phyloP scores from a whole-genome alignment of 169 alveolate species.

The Neospora caninum region DNA sequence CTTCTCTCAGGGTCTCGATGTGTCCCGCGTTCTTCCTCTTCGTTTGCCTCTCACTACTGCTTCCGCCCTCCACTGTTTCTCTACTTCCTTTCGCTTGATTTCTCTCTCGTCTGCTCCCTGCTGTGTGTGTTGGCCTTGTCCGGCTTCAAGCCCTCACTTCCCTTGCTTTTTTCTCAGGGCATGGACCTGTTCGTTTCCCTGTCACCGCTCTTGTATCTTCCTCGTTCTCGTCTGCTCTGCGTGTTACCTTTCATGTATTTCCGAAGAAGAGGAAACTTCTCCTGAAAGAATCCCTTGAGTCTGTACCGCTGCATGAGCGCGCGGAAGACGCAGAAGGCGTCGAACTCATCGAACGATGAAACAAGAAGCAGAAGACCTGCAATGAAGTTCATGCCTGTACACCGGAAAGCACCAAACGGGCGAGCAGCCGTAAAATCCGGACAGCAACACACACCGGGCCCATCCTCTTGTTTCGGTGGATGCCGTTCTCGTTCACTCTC shows the following conservation, averaged over 20 bases:
- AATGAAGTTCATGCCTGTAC: constrained; percentile 86
- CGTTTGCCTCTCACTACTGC: neutral
- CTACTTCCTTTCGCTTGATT: neutral
- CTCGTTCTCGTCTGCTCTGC: neutral
- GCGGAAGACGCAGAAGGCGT: constrained; percentile 78
- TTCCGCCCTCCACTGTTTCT: neutral
- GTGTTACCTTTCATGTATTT: constrained; percentile 41
- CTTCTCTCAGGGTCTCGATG: neutral
- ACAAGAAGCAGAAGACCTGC: constrained; percentile 83
- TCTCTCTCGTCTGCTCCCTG: neutral
- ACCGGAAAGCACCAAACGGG: neutral
- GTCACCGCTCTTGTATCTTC: neutral
- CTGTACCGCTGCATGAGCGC: constrained; percentile 70
- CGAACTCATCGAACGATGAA: constrained; percentile 57
- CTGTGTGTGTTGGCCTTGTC: too few relatives aligned
- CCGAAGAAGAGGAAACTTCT: constrained; percentile 73
- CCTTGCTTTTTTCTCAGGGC: neutral
- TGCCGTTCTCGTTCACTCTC: too few relatives aligned
- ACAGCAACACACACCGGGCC: neutral
- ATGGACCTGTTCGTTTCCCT: neutral
- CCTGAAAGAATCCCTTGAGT: constrained; percentile 73
- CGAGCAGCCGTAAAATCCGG: neutral
- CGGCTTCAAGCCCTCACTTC: too few relatives aligned
- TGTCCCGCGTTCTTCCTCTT: neutral
- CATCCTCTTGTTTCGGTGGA: too few relatives aligned